A percentile compares a stretch with the other conserved stretches of the same genome.
Evolutionary conservation across 2,329 filamentous ascomycete genomes (phyloP).

Genomic region (Ascochyta viciae-villosae): DNA sequence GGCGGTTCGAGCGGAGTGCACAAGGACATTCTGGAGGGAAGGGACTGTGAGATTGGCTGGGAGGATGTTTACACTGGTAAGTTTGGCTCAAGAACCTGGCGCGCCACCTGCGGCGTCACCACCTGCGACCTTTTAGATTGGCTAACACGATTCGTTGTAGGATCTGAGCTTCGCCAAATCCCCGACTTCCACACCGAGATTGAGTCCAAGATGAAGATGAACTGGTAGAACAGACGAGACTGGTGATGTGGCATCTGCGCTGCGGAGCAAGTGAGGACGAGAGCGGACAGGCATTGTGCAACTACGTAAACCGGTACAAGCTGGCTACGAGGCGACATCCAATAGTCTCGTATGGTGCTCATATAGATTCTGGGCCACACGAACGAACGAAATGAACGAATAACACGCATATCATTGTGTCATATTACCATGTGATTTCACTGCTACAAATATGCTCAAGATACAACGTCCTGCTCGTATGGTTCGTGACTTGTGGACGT

Average conservation of each 20-base stretch:
- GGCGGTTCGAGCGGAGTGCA: conserved; percentile 74
- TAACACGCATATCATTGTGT: neutral
- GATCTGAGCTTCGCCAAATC: conserved; percentile 72
- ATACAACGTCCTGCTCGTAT: neutral
- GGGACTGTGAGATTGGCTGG: conserved; percentile 82
- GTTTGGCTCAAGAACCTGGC: conserved; percentile 26
- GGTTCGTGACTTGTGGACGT: neutral
- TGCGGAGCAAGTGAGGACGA: neutral
- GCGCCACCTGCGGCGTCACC: no score
- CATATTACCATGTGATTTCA: neutral
- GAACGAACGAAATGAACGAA: conserved; percentile 12
- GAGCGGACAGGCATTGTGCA: neutral
- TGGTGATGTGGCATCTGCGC: neutral
- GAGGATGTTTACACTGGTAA: conserved; percentile 87
- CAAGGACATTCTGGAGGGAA: conserved; percentile 84
- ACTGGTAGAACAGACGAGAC: conserved; percentile 49
- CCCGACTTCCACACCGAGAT: conserved; percentile 89
- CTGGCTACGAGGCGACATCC: neutral
- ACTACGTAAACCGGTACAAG: neutral
- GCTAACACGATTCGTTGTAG: conserved; percentile 44
- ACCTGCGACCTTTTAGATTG: neutral
- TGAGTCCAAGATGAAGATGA: conserved; percentile 89
- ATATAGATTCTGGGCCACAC: neutral
- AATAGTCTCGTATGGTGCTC: neutral
- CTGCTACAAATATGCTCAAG: neutral